These are phyloP conservation scores for Nelumbo lutea DNA, from an alignment of 164 flowering plant genomes.

Conservation along the genomic window DNA sequence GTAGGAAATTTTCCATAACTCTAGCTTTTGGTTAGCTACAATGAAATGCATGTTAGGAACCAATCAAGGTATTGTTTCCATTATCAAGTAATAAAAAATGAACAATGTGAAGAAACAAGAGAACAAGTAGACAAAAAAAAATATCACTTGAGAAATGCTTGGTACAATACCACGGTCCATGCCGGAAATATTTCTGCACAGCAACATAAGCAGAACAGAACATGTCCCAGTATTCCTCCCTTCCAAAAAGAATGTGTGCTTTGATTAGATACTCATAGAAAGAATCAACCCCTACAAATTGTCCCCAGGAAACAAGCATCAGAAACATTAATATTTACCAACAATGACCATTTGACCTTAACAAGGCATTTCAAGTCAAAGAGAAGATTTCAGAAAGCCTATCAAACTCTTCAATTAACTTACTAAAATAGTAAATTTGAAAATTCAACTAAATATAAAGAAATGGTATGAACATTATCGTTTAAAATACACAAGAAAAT, in stretches of 20 bases:
- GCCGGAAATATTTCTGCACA: slow-evolving; percentile 91
- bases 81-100: too few species aligned
- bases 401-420: background rate
- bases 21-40: too few species aligned
- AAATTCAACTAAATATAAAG: background rate
- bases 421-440: background rate
- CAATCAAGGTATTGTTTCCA: too few species aligned
- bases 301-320: slow-evolving; percentile 13
- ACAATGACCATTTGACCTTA: background rate
- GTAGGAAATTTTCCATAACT: too few species aligned
- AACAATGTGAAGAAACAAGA: background rate
- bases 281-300: slow-evolving; percentile 84
- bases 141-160: slow-evolving; percentile 6
- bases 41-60: too few species aligned
- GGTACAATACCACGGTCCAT: slow-evolving; percentile 79
- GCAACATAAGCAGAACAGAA: slow-evolving; percentile 91
- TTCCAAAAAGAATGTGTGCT: slow-evolving; percentile 92
- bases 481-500: slow-evolving; percentile 4
- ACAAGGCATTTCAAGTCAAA: background rate
- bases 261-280: slow-evolving; percentile 93
- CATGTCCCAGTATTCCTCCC: slow-evolving; percentile 95
- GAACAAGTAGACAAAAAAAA: slow-evolving; percentile 5
- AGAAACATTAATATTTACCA: slow-evolving; percentile 10
- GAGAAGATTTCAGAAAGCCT: background rate
- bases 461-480: background rate